Evolutionary conservation across 2,329 filamentous ascomycete genomes (phyloP), one percentile per base, ranked within the genome.

Genomic region (Thermomyces lanuginosus): DNA sequence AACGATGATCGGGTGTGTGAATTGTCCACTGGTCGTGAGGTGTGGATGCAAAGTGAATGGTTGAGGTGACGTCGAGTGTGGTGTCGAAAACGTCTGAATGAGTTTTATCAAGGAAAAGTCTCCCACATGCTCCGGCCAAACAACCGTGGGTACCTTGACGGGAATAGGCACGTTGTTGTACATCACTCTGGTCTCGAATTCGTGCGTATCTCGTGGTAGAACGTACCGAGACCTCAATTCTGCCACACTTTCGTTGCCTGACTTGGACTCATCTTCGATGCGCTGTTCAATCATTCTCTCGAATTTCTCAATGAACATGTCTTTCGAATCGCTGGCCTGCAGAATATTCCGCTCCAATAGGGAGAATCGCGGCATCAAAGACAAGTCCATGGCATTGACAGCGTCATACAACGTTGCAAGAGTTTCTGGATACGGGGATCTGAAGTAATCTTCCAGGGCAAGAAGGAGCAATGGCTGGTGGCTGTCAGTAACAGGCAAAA

Each of bases 31-130:
- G 3, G 86, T 95, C 1, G 89, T 98, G 9, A 98, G 68, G 51
- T 98, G 89, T 7, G 84, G 72, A 50, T 98, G 89, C 22, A 83
- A 61, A 4, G 76, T 58, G 46, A 95, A 98, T 1, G 83, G 73
- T 42, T 91, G 79, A 3, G 82, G 79, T 6, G 76, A 69, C 41
- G 82, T 76, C n/a, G 73, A 58, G 50, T 95, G 86, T 10, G 79
- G 66, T 7, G 75, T 72, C 22, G 81, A 80, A 51, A 95, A 95
- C 28, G 80, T 92, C 43, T 92, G 83, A 38, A 98, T 92, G 28
- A 98, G 72, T 52, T 95, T 95, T 56, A 98, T 79, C 31, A 98
- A 66, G 19, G 84, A 95, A 48, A 98, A 98, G 55, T 98, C 89
- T 35, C 89, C 89, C 9, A 98, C 89, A 0, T 81, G 93, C 60